Conservation (phyloP, 306 rosid genomes). For the Quercus variabilis region DNA sequence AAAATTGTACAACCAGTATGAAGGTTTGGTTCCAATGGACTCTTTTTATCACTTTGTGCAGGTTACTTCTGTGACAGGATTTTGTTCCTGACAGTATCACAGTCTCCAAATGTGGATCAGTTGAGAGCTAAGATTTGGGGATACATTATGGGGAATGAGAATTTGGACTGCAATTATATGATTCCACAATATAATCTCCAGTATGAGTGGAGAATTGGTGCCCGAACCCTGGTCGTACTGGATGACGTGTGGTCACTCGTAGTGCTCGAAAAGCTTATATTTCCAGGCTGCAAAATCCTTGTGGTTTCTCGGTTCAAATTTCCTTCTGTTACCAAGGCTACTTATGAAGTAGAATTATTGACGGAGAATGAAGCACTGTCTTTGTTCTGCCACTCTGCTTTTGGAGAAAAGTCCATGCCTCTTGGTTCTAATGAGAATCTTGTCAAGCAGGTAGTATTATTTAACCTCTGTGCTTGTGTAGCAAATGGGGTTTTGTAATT, state of each 20-base stretch:
- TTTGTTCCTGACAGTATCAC: conserved; percentile 80
- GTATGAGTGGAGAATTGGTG: conserved; percentile 27
- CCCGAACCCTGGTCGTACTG: conserved; percentile 55
- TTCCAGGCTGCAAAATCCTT: conserved; percentile 65
- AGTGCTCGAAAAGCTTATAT: conserved; percentile 49
- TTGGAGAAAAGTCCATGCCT: conserved; percentile 74
- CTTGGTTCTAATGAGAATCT: conserved; percentile 46
- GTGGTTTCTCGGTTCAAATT: conserved; percentile 71
- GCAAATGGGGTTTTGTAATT: neutral
- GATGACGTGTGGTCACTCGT: conserved; percentile 82
- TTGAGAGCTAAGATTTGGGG: conserved; percentile 62
- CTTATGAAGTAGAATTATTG: conserved; percentile 69
- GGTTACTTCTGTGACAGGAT: conserved; percentile 65
- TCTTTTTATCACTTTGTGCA: conserved; percentile 16
- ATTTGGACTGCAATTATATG: conserved; percentile 31
- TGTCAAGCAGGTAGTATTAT: conserved; percentile 68
- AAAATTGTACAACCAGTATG: too few species aligned
- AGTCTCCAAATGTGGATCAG: conserved; percentile 75
- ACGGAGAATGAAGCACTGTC: conserved; percentile 63
- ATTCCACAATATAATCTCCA: conserved; percentile 50
- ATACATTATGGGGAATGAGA: conserved; percentile 49
- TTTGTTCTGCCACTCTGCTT: conserved; percentile 87
- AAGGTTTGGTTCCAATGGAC: neutral
- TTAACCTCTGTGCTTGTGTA: neutral
- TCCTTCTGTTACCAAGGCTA: conserved; percentile 32